Evolutionary conservation across 1,284 basidiomycete species (phyloP).

Genomic region (Ceratobasidium sp.): DNA sequence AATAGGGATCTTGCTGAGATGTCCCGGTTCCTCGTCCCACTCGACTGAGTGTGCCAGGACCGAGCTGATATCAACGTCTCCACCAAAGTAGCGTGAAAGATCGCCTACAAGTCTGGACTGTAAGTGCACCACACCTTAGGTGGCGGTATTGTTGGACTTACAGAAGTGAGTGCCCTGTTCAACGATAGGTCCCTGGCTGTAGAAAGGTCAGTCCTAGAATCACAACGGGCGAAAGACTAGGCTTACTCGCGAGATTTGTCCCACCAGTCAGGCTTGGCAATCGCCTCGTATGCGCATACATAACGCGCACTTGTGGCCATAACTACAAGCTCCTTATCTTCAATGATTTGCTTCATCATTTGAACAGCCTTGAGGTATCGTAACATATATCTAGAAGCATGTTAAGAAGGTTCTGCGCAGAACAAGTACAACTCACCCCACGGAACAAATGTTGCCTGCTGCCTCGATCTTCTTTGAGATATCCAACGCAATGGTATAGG

Average conservation of each 20-base stretch:
- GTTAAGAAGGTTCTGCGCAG: conserved; percentile 32
- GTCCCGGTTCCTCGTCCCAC: conserved; percentile 91
- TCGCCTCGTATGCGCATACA: conserved; percentile 91
- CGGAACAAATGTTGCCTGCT: conserved; percentile 83
- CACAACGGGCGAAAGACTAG: not conserved
- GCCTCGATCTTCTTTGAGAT: conserved; percentile 72
- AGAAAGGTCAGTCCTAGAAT: conserved; percentile 51
- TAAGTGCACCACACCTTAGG: not conserved
- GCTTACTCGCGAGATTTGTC: conserved; percentile 87
- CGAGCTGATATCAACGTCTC: conserved; percentile 90
- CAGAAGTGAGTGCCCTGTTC: conserved; percentile 94
- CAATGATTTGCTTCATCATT: conserved; percentile 97
- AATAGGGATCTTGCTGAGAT: conserved; percentile 83
- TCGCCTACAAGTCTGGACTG: conserved; percentile 74
- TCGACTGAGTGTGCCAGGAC: conserved; percentile 91
- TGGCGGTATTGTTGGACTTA: conserved; percentile 52
- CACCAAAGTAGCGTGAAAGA: conserved; percentile 96
- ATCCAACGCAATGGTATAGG: conserved; percentile 62
- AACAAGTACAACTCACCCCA: conserved; percentile 72
- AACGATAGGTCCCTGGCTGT: conserved; percentile 88
- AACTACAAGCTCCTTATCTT: conserved; percentile 95
- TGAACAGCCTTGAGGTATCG: conserved; percentile 95
- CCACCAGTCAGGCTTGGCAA: conserved; percentile 97
- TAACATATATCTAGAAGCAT: conserved; percentile 73
- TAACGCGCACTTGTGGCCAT: conserved; percentile 98